Conservation (phyloP, 2,329 filamentous ascomycete species). For the Stachybotrys chlorohalonatus region DNA sequence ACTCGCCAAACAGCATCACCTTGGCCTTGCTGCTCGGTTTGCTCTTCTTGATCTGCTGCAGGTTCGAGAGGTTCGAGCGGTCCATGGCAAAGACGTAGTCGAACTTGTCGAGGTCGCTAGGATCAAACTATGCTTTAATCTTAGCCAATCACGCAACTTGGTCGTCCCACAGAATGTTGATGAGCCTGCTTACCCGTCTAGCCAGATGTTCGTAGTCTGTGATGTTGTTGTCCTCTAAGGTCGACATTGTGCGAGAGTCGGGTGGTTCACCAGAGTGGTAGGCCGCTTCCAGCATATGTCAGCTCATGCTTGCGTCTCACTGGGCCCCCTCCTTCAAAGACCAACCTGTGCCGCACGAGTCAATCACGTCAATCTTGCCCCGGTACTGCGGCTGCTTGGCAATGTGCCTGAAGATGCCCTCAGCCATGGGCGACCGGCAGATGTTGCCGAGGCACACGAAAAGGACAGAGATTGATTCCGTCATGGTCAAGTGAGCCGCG, state of each 20-base stretch:
- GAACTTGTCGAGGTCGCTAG: constrained; percentile 71
- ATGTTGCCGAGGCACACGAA: constrained; percentile 98
- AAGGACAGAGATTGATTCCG: constrained; percentile 58
- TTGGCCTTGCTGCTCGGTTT: constrained; percentile 50
- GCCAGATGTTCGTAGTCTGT: constrained; percentile 68
- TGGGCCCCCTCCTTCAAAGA: background rate
- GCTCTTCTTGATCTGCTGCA: constrained; percentile 51
- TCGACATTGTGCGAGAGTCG: constrained; percentile 76
- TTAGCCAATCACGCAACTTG: background rate
- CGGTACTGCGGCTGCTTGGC: constrained; percentile 51
- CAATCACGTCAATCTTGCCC: constrained; percentile 56
- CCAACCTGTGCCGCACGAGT: constrained; percentile 76
- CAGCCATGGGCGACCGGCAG: constrained; percentile 89
- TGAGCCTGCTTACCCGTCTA: constrained; percentile 49
- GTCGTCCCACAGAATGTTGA: background rate
- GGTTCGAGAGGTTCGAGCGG: constrained; percentile 63
- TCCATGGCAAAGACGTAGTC: constrained; percentile 98
- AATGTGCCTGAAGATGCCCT: constrained; percentile 78
- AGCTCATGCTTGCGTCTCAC: background rate
- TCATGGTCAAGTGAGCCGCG: constrained; percentile 12
- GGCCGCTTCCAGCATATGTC: constrained; percentile 39
- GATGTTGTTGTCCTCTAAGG: constrained; percentile 66
- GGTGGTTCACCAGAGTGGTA: constrained; percentile 74
- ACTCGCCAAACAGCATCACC: constrained; percentile 79
- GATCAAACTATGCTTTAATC: constrained; percentile 31